Evolutionary conservation across 169 alveolate species (phyloP).

Genomic region (Eimeria tenella): DNA sequence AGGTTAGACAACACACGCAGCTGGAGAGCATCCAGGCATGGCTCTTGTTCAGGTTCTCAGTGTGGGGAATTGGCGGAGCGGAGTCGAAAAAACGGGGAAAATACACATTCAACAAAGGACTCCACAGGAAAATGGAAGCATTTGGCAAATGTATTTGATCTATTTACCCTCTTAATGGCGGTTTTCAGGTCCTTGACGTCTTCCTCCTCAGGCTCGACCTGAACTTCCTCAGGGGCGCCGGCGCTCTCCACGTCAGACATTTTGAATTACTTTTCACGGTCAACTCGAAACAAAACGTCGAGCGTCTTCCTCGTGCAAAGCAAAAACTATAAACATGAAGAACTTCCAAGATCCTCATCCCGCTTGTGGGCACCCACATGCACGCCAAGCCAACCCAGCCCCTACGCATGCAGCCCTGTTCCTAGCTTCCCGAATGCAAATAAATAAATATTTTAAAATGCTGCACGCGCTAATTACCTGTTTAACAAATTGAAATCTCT

Average conservation of each 20-base stretch:
- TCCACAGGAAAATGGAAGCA: neutral
- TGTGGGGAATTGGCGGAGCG: too few relatives aligned
- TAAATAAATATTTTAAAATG: too few relatives aligned
- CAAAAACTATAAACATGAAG: neutral
- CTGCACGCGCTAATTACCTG: too few relatives aligned
- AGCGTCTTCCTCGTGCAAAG: conserved; percentile 65
- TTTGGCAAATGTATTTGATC: neutral
- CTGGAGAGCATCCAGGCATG: too few relatives aligned
- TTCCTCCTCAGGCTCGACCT: conserved; percentile 73
- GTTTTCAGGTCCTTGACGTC: conserved; percentile 77
- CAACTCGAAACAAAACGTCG: conserved; percentile 21
- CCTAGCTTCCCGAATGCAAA: neutral
- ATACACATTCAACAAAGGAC: neutral
- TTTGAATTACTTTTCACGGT: conserved; percentile 42
- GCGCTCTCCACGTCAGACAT: conserved; percentile 77
- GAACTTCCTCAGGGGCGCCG: conserved; percentile 59
- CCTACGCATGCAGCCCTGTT: neutral
- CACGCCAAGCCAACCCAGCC: neutral
- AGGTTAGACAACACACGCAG: too few relatives aligned
- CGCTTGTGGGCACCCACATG: neutral
- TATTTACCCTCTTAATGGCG: conserved; percentile 73
- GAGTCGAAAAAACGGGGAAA: neutral
- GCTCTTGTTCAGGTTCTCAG: too few relatives aligned
- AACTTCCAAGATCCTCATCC: neutral
- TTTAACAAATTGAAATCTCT: too few relatives aligned